Base-by-base conservation (phyloP, 352 stramenopile species). In the Globisporangium emineosum region DNA sequence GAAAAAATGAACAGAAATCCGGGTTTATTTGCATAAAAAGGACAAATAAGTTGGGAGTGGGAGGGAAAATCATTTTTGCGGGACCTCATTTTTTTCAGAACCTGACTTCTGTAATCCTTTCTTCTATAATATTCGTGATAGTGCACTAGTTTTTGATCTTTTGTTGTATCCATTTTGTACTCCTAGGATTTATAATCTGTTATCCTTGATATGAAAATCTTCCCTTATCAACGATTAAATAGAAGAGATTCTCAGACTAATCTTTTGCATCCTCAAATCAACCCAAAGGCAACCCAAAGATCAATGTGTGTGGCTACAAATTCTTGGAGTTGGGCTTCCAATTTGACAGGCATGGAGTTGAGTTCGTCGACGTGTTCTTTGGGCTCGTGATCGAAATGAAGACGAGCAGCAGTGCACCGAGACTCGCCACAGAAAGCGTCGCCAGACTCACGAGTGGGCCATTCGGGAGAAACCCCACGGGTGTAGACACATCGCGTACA, bases 391-490 rank as follows among this genome's bases (percentile, higher is more conserved):
- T 5, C 2, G 74, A 71, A 59, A 83, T 61, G 63, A 69, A 75
- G 0, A 86, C 33, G 27, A 88, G 77, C 35, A 82, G 27, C 12
- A 71, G 45, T 0, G 79, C 73, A 7, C 77, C 75, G 49, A 70
- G 21, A 49, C 60, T 79, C 25, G 79, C 67, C 30, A 75, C 77
- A 9, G 75, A 62, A 42, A 88, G 55, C 49, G 79, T 88, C 45
- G 73, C 53, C 7, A 73, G 69, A 47, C 77, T 86, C 62, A 88
- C 79, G 52, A 86, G 45, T 25, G 65, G 53, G 23, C 50, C 62
- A 3, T 57, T 81, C 30, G 77, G 71, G 29, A 88, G 57, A 40
- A 76, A 84, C 9, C 79, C 79, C 0, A 86, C 77, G 5, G 79
- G 79, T 4, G 65, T 77, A 10, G 67, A 51, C 17, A 81, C 68